Conservation (phyloP, 192 early-diverging fungal species). For the Coemansia sp. region DNA sequence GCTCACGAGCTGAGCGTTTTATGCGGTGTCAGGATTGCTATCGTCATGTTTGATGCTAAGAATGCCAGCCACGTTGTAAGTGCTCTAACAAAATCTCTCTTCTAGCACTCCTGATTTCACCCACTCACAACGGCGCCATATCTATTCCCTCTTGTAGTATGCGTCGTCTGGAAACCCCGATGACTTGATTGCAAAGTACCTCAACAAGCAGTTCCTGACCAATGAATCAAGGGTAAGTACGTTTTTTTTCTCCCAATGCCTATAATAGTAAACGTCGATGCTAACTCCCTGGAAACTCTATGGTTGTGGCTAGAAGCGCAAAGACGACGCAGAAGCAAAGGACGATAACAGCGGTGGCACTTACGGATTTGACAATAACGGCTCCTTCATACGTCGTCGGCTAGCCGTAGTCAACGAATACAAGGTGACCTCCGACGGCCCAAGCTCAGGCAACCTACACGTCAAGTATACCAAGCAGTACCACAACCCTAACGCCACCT, state of each 20-base stretch:
- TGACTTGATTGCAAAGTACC: constrained; percentile 40
- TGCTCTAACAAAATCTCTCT: neutral
- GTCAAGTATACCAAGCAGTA: constrained; percentile 55
- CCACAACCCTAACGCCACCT: constrained; percentile 30
- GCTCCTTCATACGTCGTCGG: constrained; percentile 40
- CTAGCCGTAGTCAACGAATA: constrained; percentile 56
- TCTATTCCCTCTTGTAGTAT: constrained; percentile 11
- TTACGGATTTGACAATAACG: constrained; percentile 41
- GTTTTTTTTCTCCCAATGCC: neutral
- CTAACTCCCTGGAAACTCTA: neutral
- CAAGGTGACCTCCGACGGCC: constrained; percentile 34
- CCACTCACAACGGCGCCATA: neutral
- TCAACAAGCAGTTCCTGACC: constrained; percentile 56
- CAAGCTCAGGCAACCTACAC: constrained; percentile 42
- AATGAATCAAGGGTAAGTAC: constrained; percentile 48
- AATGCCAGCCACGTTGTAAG: constrained; percentile 54
- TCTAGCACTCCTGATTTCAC: neutral
- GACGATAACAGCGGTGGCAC: constrained; percentile 13
- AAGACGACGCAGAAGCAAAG: constrained; percentile 15
- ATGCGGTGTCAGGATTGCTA: constrained; percentile 50
- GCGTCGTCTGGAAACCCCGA: constrained; percentile 42
- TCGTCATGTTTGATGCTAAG: constrained; percentile 54
- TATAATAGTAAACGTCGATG: neutral
- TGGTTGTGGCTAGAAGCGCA: constrained; percentile 31
- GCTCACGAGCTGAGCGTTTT: constrained; percentile 54